Percentiles rank a stretch among this genome's conserved stretches.
phyloP scores from a whole-genome alignment of 1,284 basidiomycete species.

The Apiotrichum sp. region DNA sequence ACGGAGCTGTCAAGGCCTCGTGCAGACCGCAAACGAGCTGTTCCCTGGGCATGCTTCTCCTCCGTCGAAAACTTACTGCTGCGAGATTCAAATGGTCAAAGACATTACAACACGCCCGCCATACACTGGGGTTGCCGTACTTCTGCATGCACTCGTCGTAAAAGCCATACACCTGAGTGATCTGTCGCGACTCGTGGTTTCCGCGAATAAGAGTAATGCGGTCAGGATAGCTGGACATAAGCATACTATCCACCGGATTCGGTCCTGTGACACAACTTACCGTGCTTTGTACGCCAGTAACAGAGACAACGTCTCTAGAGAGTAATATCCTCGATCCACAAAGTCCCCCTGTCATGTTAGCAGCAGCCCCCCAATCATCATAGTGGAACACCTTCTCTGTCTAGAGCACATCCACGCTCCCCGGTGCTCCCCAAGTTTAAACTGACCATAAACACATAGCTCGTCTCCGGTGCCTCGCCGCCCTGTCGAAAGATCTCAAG shows the following conservation, averaged over 20 bases:
- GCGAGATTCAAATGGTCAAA: slow-evolving; percentile 93
- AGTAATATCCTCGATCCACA: slow-evolving; percentile 94
- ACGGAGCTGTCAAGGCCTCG: too few relatives aligned
- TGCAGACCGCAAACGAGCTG: too few relatives aligned
- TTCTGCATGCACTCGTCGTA: slow-evolving; percentile 97
- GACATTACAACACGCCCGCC: slow-evolving; percentile 92
- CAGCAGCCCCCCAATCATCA: too few relatives aligned
- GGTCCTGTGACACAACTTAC: neutral
- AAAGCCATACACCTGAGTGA: slow-evolving; percentile 97
- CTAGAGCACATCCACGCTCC: too few relatives aligned
- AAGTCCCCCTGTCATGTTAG: slow-evolving; percentile 63
- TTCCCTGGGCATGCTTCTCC: too few relatives aligned
- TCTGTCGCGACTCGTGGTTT: slow-evolving; percentile 93
- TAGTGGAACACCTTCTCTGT: too few relatives aligned
- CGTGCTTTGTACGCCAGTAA: slow-evolving; percentile 69
- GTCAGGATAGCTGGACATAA: slow-evolving; percentile 65
- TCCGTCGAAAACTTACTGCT: slow-evolving; percentile 57
- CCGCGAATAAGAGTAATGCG: slow-evolving; percentile 83
- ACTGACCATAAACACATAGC: slow-evolving; percentile 84
- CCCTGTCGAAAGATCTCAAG: slow-evolving; percentile 84
- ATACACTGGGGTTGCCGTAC: slow-evolving; percentile 86
- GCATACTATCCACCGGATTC: neutral
- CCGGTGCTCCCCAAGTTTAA: too few relatives aligned
- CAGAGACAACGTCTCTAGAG: slow-evolving; percentile 88
- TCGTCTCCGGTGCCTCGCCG: slow-evolving; percentile 78